phyloP scores from a whole-genome alignment of 352 stramenopile genomes.

The Phytopythium kandeliae region DNA sequence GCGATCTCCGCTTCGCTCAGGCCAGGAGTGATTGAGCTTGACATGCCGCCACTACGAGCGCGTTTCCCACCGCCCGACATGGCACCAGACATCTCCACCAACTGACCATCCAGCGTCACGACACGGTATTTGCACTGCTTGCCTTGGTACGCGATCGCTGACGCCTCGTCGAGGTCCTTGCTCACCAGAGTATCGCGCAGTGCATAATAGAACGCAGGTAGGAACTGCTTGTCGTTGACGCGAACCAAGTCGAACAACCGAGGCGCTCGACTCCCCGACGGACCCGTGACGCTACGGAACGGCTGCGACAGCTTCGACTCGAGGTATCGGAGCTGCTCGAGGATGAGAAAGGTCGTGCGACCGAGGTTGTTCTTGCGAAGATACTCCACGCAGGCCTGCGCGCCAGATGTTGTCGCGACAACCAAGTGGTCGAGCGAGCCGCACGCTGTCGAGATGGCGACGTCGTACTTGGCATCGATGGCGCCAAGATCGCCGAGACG shows the following conservation, averaged over 20 bases:
- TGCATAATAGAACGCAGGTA: slow-evolving; percentile 95
- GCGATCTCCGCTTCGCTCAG: slow-evolving; percentile 60
- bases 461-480: slow-evolving; percentile 96
- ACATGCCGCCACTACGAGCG: slow-evolving; percentile 93
- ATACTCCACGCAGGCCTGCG: slow-evolving; percentile 94
- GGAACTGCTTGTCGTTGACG: slow-evolving; percentile 85
- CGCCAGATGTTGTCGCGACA: slow-evolving; percentile 94
- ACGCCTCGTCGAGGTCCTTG: slow-evolving; percentile 91
- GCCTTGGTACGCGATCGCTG: slow-evolving; percentile 88
- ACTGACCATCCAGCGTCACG: slow-evolving; percentile 96
- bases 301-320: slow-evolving; percentile 60
- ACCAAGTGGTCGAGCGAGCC: slow-evolving; percentile 96
- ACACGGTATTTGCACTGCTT: slow-evolving; percentile 94
- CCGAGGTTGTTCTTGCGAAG: slow-evolving; percentile 94
- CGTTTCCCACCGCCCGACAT: slow-evolving; percentile 98
- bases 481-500: slow-evolving; percentile 96
- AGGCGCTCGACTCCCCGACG: slow-evolving; percentile 37
- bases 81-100: slow-evolving; percentile 98
- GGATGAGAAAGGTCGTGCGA: slow-evolving; percentile 95
- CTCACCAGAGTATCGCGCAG: slow-evolving; percentile 97
- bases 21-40: slow-evolving; percentile 46
- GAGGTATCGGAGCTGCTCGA: slow-evolving; percentile 95
- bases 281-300: slow-evolving; percentile 45
- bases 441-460: slow-evolving; percentile 97
- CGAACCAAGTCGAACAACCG: slow-evolving; percentile 89